Percentiles rank a stretch among this genome's conserved stretches.
Evolutionary conservation across 2,329 filamentous ascomycete species (phyloP).

Genomic region (Paradendryphiella salina): DNA sequence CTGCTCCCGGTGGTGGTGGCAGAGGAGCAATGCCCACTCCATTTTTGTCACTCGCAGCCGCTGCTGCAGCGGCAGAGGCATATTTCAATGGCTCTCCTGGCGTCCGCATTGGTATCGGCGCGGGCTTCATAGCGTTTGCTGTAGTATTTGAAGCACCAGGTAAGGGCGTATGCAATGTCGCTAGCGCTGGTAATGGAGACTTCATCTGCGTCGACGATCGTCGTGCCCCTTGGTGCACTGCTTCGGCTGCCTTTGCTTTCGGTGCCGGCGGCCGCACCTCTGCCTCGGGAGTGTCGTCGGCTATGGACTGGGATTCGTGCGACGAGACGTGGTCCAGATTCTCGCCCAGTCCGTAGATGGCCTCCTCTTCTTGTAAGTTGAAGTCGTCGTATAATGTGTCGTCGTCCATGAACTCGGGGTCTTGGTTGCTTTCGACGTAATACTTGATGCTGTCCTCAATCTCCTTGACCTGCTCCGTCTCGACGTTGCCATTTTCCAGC

Average conservation of each 20-base stretch:
- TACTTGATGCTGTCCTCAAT: constrained; percentile 92
- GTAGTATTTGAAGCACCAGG: constrained; percentile 63
- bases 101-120: constrained; percentile 78
- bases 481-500: constrained; percentile 89
- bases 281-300: constrained; percentile 75
- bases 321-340: constrained; percentile 91
- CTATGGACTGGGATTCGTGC: constrained; percentile 89
- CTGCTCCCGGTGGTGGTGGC: constrained; percentile 77
- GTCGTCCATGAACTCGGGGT: constrained; percentile 89
- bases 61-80: constrained; percentile 91
- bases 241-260: constrained; percentile 65
- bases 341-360: constrained; percentile 74
- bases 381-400: constrained; percentile 95
- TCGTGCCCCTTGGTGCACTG: constrained; percentile 60
- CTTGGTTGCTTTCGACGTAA: constrained; percentile 88
- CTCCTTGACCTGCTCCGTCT: constrained; percentile 82
- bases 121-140: constrained; percentile 82
- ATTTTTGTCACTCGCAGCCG: constrained; percentile 86
- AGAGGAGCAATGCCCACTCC: constrained; percentile 88
- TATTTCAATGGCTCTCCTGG: constrained; percentile 94
- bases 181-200: constrained; percentile 88
- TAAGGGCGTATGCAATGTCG: constrained; percentile 79
- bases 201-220: constrained; percentile 89
- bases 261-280: constrained; percentile 53
- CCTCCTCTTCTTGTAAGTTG: constrained; percentile 89